Conservation (phyloP, 2,329 filamentous ascomycete genomes). For the Curvularia eragrostidis region DNA sequence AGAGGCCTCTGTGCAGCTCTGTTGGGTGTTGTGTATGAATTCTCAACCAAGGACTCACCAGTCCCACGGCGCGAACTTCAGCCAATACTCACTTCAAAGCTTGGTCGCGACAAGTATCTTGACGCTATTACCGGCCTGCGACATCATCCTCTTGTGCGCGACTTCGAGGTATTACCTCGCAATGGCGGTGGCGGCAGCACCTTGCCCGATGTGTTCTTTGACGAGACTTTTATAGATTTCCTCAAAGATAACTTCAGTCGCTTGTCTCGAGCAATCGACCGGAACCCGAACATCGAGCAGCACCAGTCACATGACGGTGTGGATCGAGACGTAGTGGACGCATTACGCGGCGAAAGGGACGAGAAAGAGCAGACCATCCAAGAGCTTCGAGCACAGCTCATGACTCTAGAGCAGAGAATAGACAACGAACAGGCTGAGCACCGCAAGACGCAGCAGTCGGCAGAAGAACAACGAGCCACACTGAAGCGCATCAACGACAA, state of each 20-base stretch:
- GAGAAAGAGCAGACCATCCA: slow-evolving; percentile 70
- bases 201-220: slow-evolving; percentile 83
- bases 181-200: slow-evolving; percentile 58
- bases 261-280: slow-evolving; percentile 82
- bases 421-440: slow-evolving; percentile 78
- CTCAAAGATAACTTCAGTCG: slow-evolving; percentile 95
- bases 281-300: slow-evolving; percentile 87
- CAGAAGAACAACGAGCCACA: slow-evolving; percentile 55
- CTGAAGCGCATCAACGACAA: slow-evolving; percentile 73
- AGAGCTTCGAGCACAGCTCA: slow-evolving; percentile 62
- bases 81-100: slow-evolving; percentile 74
- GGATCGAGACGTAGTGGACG: slow-evolving; percentile 91
- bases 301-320: slow-evolving; percentile 87
- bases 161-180: slow-evolving; percentile 86
- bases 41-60: slow-evolving; percentile 95
- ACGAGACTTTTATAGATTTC: slow-evolving; percentile 86
- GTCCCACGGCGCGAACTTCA: slow-evolving; percentile 82
- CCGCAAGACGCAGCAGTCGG: slow-evolving; percentile 64
- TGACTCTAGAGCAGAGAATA: slow-evolving; percentile 63
- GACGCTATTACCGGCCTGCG: slow-evolving; percentile 80
- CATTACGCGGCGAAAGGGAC: slow-evolving; percentile 76
- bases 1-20: slow-evolving; percentile 85
- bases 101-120: slow-evolving; percentile 87
- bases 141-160: slow-evolving; percentile 77
- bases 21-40: slow-evolving; percentile 90